phyloP scores from a whole-genome alignment of 441 rosid species.

The Melastoma candidum region DNA sequence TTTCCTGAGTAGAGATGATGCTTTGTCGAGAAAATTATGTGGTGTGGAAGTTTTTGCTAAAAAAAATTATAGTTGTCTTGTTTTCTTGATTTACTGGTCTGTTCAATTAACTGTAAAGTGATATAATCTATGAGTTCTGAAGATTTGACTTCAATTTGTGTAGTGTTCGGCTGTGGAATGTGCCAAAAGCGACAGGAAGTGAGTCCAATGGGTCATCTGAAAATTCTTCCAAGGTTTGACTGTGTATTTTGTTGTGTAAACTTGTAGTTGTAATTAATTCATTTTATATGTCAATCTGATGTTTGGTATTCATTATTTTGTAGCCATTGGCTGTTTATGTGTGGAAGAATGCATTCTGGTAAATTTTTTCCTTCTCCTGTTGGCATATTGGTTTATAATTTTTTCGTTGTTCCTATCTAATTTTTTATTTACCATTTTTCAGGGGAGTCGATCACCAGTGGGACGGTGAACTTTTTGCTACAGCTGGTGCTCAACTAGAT shows the following conservation, averaged over 20 bases:
- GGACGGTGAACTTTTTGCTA: slow-evolving; percentile 78
- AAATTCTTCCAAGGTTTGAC: slow-evolving; percentile 38
- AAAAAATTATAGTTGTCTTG: too few relatives aligned
- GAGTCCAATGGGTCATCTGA: slow-evolving; percentile 37
- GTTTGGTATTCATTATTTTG: slow-evolving; percentile 15
- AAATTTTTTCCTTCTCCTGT: slow-evolving; percentile 10
- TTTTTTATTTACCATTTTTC: slow-evolving; percentile 3
- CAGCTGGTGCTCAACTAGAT: slow-evolving; percentile 93
- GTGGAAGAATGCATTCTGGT: slow-evolving; percentile 88
- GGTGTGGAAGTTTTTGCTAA: not conserved
- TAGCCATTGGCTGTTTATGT: slow-evolving; percentile 68
- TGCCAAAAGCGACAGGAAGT: slow-evolving; percentile 52
- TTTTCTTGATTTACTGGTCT: not conserved
- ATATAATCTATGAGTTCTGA: not conserved
- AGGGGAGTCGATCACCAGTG: slow-evolving; percentile 98
- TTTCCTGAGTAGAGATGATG: not conserved
- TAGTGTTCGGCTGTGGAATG: slow-evolving; percentile 93
- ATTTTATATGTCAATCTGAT: slow-evolving; percentile 5
- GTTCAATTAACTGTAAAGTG: not conserved
- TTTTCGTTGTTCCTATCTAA: not conserved
- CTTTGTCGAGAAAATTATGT: not conserved
- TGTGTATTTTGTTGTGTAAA: slow-evolving; percentile 8
- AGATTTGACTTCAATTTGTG: slow-evolving; percentile 7
- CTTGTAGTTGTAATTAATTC: slow-evolving; percentile 1
- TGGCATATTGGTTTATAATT: not conserved